Evolutionary conservation across 768 basidiomycete genomes (phyloP).

Genomic region (Amanita rubescens): DNA sequence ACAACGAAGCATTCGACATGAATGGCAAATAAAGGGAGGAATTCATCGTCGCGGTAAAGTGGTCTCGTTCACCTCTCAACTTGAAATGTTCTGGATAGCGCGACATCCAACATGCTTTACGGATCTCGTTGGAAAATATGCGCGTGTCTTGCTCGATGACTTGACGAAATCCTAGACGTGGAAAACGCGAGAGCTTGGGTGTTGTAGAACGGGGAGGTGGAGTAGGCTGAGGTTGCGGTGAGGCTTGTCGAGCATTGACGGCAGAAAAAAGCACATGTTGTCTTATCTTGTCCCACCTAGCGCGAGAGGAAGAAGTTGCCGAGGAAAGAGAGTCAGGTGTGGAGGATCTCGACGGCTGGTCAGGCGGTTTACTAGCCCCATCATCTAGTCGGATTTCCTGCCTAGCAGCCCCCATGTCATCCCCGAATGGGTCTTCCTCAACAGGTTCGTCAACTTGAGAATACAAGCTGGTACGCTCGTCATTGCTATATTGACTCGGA

Average conservation of each 20-base stretch:
- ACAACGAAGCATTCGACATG: conserved; percentile 30
- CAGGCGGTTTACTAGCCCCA: neutral
- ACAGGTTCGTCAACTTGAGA: neutral
- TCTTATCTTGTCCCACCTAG: conserved; percentile 48
- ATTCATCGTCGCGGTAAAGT: conserved; percentile 19
- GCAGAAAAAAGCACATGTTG: conserved; percentile 39
- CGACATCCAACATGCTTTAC: conserved; percentile 45
- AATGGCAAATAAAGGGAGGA: conserved; percentile 36
- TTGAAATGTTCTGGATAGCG: conserved; percentile 35
- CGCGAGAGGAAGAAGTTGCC: conserved; percentile 31
- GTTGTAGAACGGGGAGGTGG: conserved; percentile 23
- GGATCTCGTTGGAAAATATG: conserved; percentile 48
- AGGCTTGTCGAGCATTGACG: conserved; percentile 15
- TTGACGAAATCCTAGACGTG: conserved; percentile 50
- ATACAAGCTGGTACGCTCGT: neutral
- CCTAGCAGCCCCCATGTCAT: neutral
- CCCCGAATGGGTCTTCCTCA: conserved; percentile 2
- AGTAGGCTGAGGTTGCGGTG: conserved; percentile 17
- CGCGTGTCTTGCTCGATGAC: conserved; percentile 55
- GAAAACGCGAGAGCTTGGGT: conserved; percentile 45
- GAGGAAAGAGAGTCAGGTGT: conserved; percentile 40
- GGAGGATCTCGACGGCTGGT: conserved; percentile 24
- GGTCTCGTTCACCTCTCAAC: conserved; percentile 18
- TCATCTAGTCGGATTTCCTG: neutral
- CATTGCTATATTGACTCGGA: neutral